These are phyloP conservation scores for Yamadazyma kanchanaburiensis DNA, from an alignment of 1,139 yeast genomes.

Conservation along the genomic window DNA sequence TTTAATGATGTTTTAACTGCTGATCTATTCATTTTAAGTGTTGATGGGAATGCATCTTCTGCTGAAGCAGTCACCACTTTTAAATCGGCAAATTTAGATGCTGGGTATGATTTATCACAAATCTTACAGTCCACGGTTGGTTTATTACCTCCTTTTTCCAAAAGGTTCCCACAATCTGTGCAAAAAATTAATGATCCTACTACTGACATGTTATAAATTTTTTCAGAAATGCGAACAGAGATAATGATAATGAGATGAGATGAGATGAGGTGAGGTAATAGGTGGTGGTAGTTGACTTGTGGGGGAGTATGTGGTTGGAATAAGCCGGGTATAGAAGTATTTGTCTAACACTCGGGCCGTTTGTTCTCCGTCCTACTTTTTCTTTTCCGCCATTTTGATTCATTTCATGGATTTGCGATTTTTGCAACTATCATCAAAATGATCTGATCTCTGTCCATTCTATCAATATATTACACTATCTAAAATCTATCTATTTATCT, in stretches of 20 bases:
- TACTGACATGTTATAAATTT: constrained; percentile 61
- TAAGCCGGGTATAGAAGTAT: no score
- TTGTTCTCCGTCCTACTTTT: background rate
- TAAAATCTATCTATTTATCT: no score
- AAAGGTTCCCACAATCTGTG: constrained; percentile 85
- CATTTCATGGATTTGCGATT: no score
- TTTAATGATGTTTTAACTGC: constrained; percentile 83
- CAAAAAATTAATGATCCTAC: constrained; percentile 95
- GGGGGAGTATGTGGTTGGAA: no score
- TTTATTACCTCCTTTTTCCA: constrained; percentile 62
- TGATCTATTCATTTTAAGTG: constrained; percentile 74
- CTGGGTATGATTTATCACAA: constrained; percentile 60
- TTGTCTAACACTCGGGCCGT: background rate
- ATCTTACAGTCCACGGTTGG: constrained; percentile 58
- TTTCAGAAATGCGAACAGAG: constrained; percentile 7
- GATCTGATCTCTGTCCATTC: no score
- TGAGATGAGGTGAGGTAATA: background rate
- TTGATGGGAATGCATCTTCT: constrained; percentile 89
- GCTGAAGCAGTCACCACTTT: constrained; percentile 86
- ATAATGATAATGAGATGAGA: no score
- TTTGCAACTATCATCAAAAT: no score
- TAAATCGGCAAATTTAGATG: constrained; percentile 63
- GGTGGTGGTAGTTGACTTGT: no score
- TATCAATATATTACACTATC: no score
- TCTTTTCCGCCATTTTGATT: no score